A percentile compares a stretch with the other conserved stretches of the same genome.
Conservation (phyloP, 2,329 filamentous ascomycete species). For the Cladophialophora immunda region DNA sequence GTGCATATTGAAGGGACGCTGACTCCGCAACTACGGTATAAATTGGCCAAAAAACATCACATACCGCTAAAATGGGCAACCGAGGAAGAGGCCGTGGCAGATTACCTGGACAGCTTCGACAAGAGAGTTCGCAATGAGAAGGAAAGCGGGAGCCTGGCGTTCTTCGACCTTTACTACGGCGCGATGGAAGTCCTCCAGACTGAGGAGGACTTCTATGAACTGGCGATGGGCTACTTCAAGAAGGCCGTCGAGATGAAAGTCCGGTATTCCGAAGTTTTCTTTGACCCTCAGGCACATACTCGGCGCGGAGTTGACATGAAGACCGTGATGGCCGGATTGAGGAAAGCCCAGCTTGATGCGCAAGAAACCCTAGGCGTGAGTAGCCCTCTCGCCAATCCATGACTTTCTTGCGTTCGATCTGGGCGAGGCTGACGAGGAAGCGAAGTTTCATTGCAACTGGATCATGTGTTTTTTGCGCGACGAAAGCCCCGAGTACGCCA, state of each 20-base stretch:
- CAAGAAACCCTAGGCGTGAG: constrained; percentile 42
- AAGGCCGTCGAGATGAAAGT: constrained; percentile 49
- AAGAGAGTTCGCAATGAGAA: background rate
- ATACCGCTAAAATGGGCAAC: constrained; percentile 1
- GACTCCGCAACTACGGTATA: no score
- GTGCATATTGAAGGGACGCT: no score
- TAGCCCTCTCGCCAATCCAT: no score
- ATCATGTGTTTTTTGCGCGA: no score
- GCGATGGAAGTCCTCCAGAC: constrained; percentile 47
- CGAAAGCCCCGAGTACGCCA: no score
- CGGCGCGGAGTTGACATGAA: constrained; percentile 47
- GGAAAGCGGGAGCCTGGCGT: constrained; percentile 21
- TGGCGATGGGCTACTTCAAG: constrained; percentile 52
- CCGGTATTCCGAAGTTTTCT: constrained; percentile 54
- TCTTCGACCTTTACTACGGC: constrained; percentile 48
- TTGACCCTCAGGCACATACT: constrained; percentile 55
- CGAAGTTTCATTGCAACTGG: constrained; percentile 11
- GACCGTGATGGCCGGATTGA: constrained; percentile 49
- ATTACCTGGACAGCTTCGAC: background rate
- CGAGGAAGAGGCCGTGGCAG: background rate
- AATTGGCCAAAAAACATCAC: background rate
- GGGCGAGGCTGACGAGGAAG: background rate
- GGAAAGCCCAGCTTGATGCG: constrained; percentile 46
- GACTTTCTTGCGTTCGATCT: no score
- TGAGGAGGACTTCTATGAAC: constrained; percentile 52